phyloP scores from a whole-genome alignment of 192 early-diverging fungal genomes.

The Phycomyces nitens region DNA sequence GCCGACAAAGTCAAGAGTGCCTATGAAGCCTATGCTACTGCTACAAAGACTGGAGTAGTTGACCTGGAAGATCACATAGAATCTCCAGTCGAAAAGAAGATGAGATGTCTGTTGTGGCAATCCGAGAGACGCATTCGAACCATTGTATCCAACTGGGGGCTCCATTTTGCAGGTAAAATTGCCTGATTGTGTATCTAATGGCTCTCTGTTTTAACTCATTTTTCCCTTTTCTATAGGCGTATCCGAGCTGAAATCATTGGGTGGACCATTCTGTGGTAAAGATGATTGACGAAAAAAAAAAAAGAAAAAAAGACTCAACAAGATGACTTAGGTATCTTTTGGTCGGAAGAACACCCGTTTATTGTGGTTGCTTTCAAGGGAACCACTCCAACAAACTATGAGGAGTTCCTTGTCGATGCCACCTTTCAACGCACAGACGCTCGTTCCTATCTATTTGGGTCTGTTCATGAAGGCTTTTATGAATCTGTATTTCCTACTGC shows the following conservation, averaged over 20 bases:
- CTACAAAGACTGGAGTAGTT: background rate
- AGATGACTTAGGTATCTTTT: slow-evolving; percentile 45
- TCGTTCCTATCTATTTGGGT: slow-evolving; percentile 44
- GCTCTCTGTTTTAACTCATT: background rate
- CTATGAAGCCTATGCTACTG: slow-evolving; percentile 14
- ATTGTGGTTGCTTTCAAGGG: slow-evolving; percentile 50
- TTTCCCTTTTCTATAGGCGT: slow-evolving; percentile 20
- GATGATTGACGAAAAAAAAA: background rate
- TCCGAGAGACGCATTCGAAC: slow-evolving; percentile 34
- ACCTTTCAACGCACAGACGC: slow-evolving; percentile 50
- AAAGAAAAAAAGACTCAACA: too few relatives aligned
- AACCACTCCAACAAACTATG: slow-evolving; percentile 48
- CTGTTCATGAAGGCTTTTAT: slow-evolving; percentile 54
- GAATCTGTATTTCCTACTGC: slow-evolving; percentile 41
- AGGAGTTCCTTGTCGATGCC: slow-evolving; percentile 45
- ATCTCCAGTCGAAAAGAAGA: background rate
- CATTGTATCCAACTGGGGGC: slow-evolving; percentile 19
- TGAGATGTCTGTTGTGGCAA: slow-evolving; percentile 25
- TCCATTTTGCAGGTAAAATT: slow-evolving; percentile 35
- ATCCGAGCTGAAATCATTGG: slow-evolving; percentile 45
- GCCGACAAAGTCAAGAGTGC: slow-evolving; percentile 41
- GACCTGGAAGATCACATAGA: background rate
- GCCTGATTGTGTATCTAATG: background rate
- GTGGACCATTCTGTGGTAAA: slow-evolving; percentile 44
- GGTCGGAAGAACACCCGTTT: slow-evolving; percentile 36